These are phyloP conservation scores for Fragaria iinumae DNA, from an alignment of 306 rosid species.

Conservation along the genomic window DNA sequence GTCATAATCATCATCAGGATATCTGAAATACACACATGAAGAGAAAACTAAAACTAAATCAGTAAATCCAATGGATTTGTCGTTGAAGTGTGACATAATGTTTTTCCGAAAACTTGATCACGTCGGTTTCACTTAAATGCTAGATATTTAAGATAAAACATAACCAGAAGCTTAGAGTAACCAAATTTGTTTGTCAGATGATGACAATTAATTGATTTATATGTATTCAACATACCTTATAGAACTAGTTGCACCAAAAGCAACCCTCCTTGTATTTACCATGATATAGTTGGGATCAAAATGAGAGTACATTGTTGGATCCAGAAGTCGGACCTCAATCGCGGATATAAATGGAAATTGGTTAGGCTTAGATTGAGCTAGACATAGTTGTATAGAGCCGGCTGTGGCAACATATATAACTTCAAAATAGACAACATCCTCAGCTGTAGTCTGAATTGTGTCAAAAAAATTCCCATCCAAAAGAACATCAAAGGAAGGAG, in stretches of 20 bases:
- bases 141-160: background rate
- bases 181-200: background rate
- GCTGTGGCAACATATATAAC: constrained; percentile 33
- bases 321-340: constrained; percentile 42
- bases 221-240: constrained; percentile 27
- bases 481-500: constrained; percentile 42
- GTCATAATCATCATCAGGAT: constrained; percentile 40
- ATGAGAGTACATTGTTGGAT: constrained; percentile 34
- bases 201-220: background rate
- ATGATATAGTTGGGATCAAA: constrained; percentile 29
- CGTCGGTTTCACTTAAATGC: no score
- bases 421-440: constrained; percentile 11
- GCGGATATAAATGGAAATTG: constrained; percentile 49
- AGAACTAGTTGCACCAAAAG: constrained; percentile 30
- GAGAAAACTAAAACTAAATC: background rate
- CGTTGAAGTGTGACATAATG: background rate
- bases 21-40: constrained; percentile 7
- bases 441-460: constrained; percentile 24
- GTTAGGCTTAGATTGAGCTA: constrained; percentile 43
- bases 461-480: constrained; percentile 44
- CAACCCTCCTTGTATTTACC: constrained; percentile 31
- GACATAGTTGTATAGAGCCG: constrained; percentile 40
- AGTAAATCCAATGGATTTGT: background rate
- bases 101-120: background rate
- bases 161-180: background rate